Base-by-base conservation (phyloP, 148 eudicot genomes). In the Rhododendron ferrugineum region DNA sequence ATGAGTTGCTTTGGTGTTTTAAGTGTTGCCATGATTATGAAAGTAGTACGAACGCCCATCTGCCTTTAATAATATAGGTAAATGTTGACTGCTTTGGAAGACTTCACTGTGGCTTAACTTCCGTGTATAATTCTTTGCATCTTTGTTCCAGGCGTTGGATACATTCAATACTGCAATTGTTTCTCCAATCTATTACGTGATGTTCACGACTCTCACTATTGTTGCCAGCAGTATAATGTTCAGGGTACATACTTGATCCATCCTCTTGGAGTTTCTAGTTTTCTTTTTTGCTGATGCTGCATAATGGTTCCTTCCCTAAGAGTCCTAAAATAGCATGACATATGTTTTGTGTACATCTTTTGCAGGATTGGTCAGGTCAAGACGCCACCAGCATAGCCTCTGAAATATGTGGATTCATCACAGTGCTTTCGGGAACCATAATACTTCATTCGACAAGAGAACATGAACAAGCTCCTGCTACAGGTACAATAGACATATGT, bases 151-250 rank as follows among this genome's bases (percentile, higher is more conserved):
- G 97, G 96, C 98, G 28, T 89, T 95, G 68, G 97, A 94, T 89
- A 91, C 96, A 56, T 94, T 94, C 89, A 93, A 90, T 79, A 89
- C 98, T 2, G 98, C 97, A 44, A 86, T 95, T 74, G 98, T 96
- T 82, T 94, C 98, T 87, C 98, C 98, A 16, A 94, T 96, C 85
- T 94, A 96, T 79, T 96, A 96, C 79, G 98, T 94, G 85, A 96
- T 94, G 98, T 96, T 96, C 90, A 94, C 98, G n/a, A 92, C 95
- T 58, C 85, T 96, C 79, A 96, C 98, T 36, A 96, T 96, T 40
- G 88, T 90, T 80, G 98, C 98, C 9, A 96, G 95, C 78, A 91
- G 90, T 75, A 96, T 96, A 72, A 92, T 96, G 98, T 96, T 93
- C 89, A 96, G 94, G 98, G 98, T 96, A 90, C 15, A 26, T 56